These are phyloP conservation scores for Chaetomiaceae sp. DNA, from an alignment of 2,329 filamentous ascomycete genomes.

Conservation along the genomic window DNA sequence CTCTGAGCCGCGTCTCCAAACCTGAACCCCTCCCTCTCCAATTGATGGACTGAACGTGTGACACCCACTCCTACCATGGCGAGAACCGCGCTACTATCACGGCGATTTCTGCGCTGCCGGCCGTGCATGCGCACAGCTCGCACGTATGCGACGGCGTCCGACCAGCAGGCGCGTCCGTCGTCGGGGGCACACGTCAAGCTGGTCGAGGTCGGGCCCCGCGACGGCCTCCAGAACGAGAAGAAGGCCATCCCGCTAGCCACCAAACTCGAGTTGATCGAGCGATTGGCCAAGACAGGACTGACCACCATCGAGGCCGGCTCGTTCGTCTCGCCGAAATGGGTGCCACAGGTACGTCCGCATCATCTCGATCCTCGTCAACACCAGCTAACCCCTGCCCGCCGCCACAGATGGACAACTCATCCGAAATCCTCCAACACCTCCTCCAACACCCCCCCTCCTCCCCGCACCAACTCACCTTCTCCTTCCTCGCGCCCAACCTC, in stretches of 20 bases:
- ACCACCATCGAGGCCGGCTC: slow-evolving; percentile 73
- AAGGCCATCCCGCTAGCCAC: slow-evolving; percentile 61
- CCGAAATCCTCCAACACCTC: slow-evolving; percentile 65
- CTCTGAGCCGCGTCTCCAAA: not conserved
- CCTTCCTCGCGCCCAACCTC: slow-evolving; percentile 73
- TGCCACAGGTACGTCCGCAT: slow-evolving; percentile 58
- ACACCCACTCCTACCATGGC: slow-evolving; percentile 21
- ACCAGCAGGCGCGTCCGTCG: slow-evolving; percentile 21
- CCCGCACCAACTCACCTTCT: slow-evolving; percentile 58
- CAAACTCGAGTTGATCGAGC: slow-evolving; percentile 70
- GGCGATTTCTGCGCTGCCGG: slow-evolving; percentile 8
- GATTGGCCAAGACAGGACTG: slow-evolving; percentile 62
- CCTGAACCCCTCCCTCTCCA: not conserved
- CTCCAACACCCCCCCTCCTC: slow-evolving; percentile 52
- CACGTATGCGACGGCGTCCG: slow-evolving; percentile 16
- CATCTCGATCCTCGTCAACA: not conserved
- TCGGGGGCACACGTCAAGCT: slow-evolving; percentile 48
- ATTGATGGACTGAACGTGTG: slow-evolving; percentile 10
- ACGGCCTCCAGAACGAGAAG: slow-evolving; percentile 85
- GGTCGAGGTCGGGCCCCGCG: slow-evolving; percentile 77
- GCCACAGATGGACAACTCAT: slow-evolving; percentile 41
- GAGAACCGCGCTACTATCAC: slow-evolving; percentile 19
- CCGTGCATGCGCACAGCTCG: slow-evolving; percentile 8
- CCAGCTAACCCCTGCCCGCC: not conserved
- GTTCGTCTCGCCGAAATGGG: slow-evolving; percentile 78